Evolutionary conservation across 176 grass and related monocot species (phyloP), one percentile per base, ranked within the genome.

Genomic region (Leersia perrieri): DNA sequence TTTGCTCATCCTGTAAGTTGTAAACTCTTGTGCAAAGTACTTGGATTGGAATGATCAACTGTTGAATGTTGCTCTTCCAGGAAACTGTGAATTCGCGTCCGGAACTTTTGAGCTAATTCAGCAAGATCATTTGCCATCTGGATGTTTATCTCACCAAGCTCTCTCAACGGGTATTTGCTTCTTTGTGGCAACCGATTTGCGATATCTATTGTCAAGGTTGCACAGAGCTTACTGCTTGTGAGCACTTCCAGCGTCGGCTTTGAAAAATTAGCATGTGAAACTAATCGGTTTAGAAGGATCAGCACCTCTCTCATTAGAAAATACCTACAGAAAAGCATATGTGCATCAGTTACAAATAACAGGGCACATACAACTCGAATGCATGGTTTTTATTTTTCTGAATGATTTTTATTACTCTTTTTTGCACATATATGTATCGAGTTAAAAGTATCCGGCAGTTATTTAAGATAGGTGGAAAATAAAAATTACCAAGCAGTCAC

Each of bases 241-340:
- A 98, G 74, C 64, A 92, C 77, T 78, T 94, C 92, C 62, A 98
- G 57, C 22, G 92, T 92, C 71, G 88, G 69, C 64, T 88, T 94
- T 30, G 95, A 92, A 82, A 90, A 98, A 27, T 78, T 87, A 11
- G 88, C 25, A 26, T 98, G 89, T 11, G 95, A 94, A 51, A 81
- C 82, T 79, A 98, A 39, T 74, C 95, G 90, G 72, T 98, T 98
- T 53, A 98, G 85, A 68, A 98, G 86, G 77, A 98, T 98, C 53
- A 98, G 83, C 14, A 78, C 92, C 62, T 98, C 95, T 61, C 92
- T 82, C 82, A 98, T 89, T 64, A 98, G 30, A 42, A 82, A 83
- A 73, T 86, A 88, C 78, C 95, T 98, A 79, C 32, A 73, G 22
- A 3, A 66, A 64, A 76, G 8, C 22, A 32, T 33, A 13, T 85